Percentiles rank a stretch among this genome's conserved stretches.
phyloP scores from a whole-genome alignment of 345 rosid genomes.

The Syzygium aromaticum region DNA sequence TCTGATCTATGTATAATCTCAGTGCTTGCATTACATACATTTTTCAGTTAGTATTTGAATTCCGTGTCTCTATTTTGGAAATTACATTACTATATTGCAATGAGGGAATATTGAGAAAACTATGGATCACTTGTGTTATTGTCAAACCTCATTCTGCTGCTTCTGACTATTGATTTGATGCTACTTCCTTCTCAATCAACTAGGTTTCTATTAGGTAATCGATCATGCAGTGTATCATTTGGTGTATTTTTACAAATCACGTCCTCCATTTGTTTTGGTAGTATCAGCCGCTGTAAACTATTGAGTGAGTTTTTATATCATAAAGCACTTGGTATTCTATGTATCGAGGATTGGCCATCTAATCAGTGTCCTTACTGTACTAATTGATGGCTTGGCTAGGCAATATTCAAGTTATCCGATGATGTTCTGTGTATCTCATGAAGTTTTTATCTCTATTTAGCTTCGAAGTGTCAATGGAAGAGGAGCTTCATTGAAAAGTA shows the following conservation, averaged over 20 bases:
- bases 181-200: too few relatives aligned
- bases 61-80: neutral
- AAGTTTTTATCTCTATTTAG: neutral
- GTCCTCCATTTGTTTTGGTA: neutral
- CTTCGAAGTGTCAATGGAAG: neutral
- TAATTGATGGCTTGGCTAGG: neutral
- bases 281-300: neutral
- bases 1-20: neutral
- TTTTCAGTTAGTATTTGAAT: neutral
- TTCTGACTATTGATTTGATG: neutral
- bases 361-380: neutral
- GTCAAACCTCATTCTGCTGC: neutral
- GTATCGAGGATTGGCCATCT: neutral
- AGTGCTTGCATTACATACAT: neutral
- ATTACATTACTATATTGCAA: neutral
- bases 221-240: neutral
- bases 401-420: neutral
- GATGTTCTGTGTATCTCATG: neutral
- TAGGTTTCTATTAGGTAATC: too few relatives aligned
- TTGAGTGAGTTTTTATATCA: neutral
- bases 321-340: neutral
- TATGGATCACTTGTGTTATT: neutral
- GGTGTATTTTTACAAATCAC: neutral
- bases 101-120: neutral
- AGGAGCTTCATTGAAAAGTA: neutral